Evolutionary conservation across 768 basidiomycete species (phyloP).

Genomic region (Tricholoma sp.): DNA sequence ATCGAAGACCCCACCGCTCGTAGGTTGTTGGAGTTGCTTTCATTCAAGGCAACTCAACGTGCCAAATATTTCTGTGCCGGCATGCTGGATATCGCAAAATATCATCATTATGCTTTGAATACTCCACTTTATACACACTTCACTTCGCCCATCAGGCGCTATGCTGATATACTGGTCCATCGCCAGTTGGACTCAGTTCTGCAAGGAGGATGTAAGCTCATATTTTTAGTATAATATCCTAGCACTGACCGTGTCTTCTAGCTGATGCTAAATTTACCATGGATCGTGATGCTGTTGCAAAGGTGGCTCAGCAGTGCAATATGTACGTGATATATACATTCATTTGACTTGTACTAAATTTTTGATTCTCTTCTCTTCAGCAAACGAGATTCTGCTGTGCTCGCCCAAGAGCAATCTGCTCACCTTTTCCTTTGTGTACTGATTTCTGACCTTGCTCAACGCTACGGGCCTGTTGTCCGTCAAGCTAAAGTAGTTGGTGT

Average conservation of each 20-base stretch:
- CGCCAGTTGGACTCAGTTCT: constrained; percentile 92
- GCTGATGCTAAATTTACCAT: constrained; percentile 90
- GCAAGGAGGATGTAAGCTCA: constrained; percentile 55
- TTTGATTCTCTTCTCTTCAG: constrained; percentile 31
- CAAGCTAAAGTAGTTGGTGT: constrained; percentile 95
- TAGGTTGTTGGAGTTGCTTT: constrained; percentile 75
- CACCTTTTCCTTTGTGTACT: constrained; percentile 95
- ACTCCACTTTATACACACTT: constrained; percentile 91
- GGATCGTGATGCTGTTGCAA: constrained; percentile 97
- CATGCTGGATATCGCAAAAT: constrained; percentile 99
- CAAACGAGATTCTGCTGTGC: constrained; percentile 84
- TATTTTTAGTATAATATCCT: not conserved
- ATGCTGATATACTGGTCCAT: constrained; percentile 93
- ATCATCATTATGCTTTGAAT: constrained; percentile 88
- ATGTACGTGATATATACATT: constrained; percentile 52
- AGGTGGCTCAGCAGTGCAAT: constrained; percentile 97
- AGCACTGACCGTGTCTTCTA: constrained; percentile 14
- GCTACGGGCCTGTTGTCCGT: constrained; percentile 92
- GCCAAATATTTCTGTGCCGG: constrained; percentile 99
- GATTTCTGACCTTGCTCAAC: constrained; percentile 89
- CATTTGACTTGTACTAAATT: not conserved
- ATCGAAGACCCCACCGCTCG: constrained; percentile 72
- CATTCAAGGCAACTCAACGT: constrained; percentile 87
- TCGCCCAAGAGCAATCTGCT: constrained; percentile 95
- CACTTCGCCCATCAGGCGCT: constrained; percentile 89